phyloP scores from a whole-genome alignment of 164 flowering plant species.

The Vitis rotundifolia region DNA sequence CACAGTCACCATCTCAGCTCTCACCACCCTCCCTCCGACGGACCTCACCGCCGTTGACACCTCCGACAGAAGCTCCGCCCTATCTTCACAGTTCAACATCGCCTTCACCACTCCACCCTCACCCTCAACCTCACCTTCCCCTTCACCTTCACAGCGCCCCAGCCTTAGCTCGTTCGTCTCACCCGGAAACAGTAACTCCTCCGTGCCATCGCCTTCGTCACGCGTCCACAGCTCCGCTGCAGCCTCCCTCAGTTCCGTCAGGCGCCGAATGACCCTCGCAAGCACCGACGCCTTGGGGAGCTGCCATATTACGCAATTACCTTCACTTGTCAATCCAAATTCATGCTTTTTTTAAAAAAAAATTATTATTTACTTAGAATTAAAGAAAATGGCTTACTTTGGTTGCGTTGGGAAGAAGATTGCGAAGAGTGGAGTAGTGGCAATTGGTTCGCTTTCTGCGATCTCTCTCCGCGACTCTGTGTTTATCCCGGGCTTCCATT shows the following conservation, averaged over 20 bases:
- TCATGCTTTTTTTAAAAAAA: no score
- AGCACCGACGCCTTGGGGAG: conserved; percentile 51
- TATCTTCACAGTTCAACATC: conserved; percentile 44
- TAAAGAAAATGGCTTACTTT: conserved; percentile 32
- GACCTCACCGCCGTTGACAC: conserved; percentile 32
- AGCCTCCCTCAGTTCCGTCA: conserved; percentile 13
- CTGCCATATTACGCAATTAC: conserved; percentile 20
- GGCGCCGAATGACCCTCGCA: conserved; percentile 33
- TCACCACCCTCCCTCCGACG: conserved; percentile 30
- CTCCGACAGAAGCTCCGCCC: conserved; percentile 33
- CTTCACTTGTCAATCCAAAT: background rate
- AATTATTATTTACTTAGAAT: background rate
- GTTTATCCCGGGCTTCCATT: conserved; percentile 31
- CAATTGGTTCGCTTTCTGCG: conserved; percentile 39
- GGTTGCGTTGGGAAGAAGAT: conserved; percentile 41
- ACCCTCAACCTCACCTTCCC: no score
- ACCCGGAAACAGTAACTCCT: conserved; percentile 22
- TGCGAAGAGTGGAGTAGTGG: conserved; percentile 40
- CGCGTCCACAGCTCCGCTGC: no score
- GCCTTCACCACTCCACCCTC: conserved; percentile 25
- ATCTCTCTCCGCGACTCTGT: conserved; percentile 46
- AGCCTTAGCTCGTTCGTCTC: conserved; percentile 33
- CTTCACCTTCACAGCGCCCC: conserved; percentile 3
- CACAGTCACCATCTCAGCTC: conserved; percentile 45
- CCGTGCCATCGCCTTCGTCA: background rate